Evolutionary conservation across 2,329 filamentous ascomycete species (phyloP).

Genomic region (Cladosporium colombiae): DNA sequence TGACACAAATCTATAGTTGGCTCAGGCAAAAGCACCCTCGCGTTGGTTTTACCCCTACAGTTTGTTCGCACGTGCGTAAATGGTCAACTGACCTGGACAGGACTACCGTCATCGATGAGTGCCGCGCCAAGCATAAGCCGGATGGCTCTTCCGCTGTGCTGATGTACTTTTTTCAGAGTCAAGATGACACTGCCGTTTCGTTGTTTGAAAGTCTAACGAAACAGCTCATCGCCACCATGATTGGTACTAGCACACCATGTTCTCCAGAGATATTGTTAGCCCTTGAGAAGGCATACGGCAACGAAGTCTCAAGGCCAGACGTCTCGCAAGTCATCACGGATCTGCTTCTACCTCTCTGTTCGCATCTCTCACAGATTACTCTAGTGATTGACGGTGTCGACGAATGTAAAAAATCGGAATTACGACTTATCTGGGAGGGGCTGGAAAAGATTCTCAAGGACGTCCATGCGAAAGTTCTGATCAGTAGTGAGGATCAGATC

Average conservation of each 20-base stretch:
- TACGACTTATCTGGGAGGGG: neutral
- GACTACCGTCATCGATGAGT: conserved; percentile 3
- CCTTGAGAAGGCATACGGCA: neutral
- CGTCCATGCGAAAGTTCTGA: neutral
- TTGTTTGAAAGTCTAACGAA: neutral
- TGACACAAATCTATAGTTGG: neutral
- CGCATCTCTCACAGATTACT: neutral
- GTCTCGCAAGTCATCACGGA: neutral
- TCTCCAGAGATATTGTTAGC: neutral
- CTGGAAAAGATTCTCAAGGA: neutral
- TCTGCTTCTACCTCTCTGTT: neutral
- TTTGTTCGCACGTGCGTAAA: neutral
- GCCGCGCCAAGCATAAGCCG: neutral
- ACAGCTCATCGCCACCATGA: neutral
- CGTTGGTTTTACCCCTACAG: neutral
- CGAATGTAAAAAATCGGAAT: neutral
- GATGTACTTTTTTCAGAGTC: neutral
- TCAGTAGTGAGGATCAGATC: conserved; percentile 1
- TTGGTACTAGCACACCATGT: neutral
- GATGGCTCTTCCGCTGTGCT: neutral
- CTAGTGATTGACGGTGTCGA: conserved; percentile 1
- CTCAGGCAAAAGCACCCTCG: neutral
- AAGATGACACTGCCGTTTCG: neutral
- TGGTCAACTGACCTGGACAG: neutral
- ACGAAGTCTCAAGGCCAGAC: neutral